These are phyloP conservation scores for Linnemannia hyalina DNA, from an alignment of 192 early-diverging fungal species.

Conservation along the genomic window DNA sequence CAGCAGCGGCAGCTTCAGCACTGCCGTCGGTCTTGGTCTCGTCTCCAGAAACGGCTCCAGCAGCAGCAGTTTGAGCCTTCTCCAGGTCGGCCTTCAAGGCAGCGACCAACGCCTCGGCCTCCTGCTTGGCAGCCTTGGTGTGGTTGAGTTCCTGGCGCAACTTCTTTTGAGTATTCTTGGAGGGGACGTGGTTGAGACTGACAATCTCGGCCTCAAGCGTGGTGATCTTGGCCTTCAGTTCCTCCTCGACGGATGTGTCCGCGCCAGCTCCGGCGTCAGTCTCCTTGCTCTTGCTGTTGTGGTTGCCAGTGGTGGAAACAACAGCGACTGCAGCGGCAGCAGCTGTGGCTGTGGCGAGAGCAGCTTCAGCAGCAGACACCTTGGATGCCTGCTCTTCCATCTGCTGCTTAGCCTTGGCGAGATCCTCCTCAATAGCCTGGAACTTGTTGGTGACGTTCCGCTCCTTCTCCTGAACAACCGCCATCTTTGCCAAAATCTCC, in stretches of 20 bases:
- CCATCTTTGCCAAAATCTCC: conserved; percentile 36
- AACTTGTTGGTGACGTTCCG: conserved; percentile 14
- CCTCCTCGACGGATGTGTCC: conserved; percentile 7
- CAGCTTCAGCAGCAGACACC: neutral
- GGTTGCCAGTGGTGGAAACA: too few species aligned
- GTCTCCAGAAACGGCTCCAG: neutral
- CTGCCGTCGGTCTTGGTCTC: neutral
- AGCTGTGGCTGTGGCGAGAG: neutral
- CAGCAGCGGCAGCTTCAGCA: neutral
- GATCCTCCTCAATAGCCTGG: conserved; percentile 24
- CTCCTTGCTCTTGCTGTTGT: conserved; percentile 6
- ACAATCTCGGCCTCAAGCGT: conserved; percentile 42
- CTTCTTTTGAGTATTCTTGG: conserved; percentile 53
- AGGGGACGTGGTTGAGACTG: conserved; percentile 27
- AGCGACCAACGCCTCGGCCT: conserved; percentile 36
- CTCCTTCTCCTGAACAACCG: conserved; percentile 41
- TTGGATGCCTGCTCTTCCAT: conserved; percentile 9
- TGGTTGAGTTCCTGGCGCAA: conserved; percentile 52
- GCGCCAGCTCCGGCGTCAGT: neutral
- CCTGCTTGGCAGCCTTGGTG: conserved; percentile 49
- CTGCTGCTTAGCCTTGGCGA: conserved; percentile 22
- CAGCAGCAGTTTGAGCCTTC: conserved; percentile 19
- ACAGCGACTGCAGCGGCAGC: neutral
- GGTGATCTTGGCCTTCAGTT: conserved; percentile 25
- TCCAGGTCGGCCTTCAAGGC: conserved; percentile 37